Evolutionary conservation across 768 basidiomycete genomes (phyloP), one percentile per base, ranked within the genome.

Genomic region (Punctularia strigosozonata): DNA sequence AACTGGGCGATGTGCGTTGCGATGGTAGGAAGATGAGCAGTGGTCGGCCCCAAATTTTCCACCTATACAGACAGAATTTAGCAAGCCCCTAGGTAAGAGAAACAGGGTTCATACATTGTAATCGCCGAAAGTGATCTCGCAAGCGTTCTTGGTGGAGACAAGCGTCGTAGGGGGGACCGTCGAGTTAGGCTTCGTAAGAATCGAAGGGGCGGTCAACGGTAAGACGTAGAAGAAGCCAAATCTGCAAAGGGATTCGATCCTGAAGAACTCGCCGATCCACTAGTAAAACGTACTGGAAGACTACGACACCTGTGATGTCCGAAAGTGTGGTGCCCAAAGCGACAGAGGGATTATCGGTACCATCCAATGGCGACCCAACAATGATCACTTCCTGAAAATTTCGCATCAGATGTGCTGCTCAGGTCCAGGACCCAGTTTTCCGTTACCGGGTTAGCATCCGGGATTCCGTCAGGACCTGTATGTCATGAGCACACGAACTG

Each of bases 371-470:
- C 4, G 50, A 47, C 6, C 75, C 76, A 25, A 80, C 62, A 19
- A 76, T 59, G 26, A 78, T 55, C 7, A 66, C n/a, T n/a, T n/a
- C n/a, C n/a, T n/a, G n/a, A n/a, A n/a, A n/a, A n/a, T n/a, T n/a
- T n/a, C n/a, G n/a, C n/a, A n/a, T n/a, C n/a, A n/a, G n/a, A n/a
- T n/a, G n/a, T n/a, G n/a, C n/a, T n/a, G n/a, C n/a, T n/a, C n/a
- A n/a, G n/a, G n/a, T n/a, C n/a, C n/a, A n/a, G n/a, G n/a, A n/a
- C n/a, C n/a, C n/a, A n/a, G n/a, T n/a, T n/a, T n/a, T n/a, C n/a
- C n/a, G n/a, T 57, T 47, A 77, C 77, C 2, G 76, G 72, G 43
- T 77, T 75, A 8, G 66, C 66, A 47, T 76, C 69, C 6, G 73
- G 74, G n/a, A 67, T 54, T 13, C 62, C 66, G 37, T 66, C 62